phyloP scores from a whole-genome alignment of 805 yeast species.

The Isabelozyma gotoi region DNA sequence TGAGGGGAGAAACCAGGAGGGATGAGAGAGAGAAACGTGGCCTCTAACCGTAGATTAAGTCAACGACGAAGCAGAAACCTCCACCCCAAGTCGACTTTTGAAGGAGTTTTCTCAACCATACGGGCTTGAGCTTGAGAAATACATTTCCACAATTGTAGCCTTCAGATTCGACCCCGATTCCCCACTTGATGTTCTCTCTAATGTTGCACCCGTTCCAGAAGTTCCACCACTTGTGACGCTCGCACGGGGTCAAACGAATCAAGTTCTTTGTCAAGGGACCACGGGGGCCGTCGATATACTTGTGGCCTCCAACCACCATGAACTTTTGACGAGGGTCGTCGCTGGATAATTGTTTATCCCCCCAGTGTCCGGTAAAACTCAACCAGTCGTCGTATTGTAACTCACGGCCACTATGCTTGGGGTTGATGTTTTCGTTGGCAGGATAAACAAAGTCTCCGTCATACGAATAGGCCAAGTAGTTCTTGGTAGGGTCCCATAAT shows the following conservation, averaged over 20 bases:
- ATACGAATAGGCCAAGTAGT: constrained; percentile 77
- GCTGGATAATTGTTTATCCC: constrained; percentile 67
- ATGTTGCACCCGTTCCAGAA: constrained; percentile 80
- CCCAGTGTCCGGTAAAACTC: constrained; percentile 84
- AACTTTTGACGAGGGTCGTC: constrained; percentile 79
- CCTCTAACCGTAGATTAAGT: constrained; percentile 47
- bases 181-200: constrained; percentile 70
- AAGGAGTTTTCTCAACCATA: constrained; percentile 47
- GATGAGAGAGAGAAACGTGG: too few species aligned
- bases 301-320: constrained; percentile 83
- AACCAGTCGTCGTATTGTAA: constrained; percentile 70
- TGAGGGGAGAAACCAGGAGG: too few species aligned
- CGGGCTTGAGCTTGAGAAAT: constrained; percentile 53
- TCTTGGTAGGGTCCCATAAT: constrained; percentile 88
- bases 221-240: constrained; percentile 91
- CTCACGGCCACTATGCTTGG: constrained; percentile 54
- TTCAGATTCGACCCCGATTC: constrained; percentile 86
- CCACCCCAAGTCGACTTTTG: constrained; percentile 63
- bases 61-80: constrained; percentile 54
- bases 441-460: constrained; percentile 57
- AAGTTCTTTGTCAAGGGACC: constrained; percentile 87
- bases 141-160: constrained; percentile 78
- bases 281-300: constrained; percentile 86
- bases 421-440: constrained; percentile 37
- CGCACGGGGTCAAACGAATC: constrained; percentile 70